Evolutionary conservation across 1,284 basidiomycete genomes (phyloP), one percentile per base, ranked within the genome.

Genomic region (Inonotus hispidus): DNA sequence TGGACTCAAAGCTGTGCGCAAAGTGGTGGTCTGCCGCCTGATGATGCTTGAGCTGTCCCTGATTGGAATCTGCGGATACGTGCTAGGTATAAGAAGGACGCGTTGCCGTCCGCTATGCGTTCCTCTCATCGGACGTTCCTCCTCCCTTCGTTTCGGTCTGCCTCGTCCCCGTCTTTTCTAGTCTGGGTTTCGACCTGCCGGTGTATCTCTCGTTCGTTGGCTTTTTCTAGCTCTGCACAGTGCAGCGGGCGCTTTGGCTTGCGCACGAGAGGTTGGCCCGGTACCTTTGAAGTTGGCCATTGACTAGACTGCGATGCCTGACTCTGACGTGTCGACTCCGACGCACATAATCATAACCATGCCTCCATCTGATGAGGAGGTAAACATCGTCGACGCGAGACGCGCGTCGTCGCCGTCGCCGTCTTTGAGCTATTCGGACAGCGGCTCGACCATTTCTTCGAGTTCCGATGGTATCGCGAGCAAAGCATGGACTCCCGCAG

Each of bases 401-500:
- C 14, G 11, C 25, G 19, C 39, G 21, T 29, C 32, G 32, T 46
- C 43, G 13, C 21, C 29, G 2, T n/a, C 39, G 1, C 27, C 47
- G 6, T 43, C 25, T 14, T 25, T 38, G 27, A 27, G 25, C 47
- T 37, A 35, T 13, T 53, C 49, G 13, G 8, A 41, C 58, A 53
- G 38, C 19, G 25, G 16, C 4, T 8, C 55, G 21, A 10, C 41
- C 16, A n/a, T 5, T 43, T 43, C 41, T 16, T 43, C 41, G 19
- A n/a, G 16, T 7, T 14, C 41, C 1, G 41, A 43, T 7, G n/a
- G 29, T 23, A 8, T 2, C 52, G 41, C 58, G 10, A 2, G 27
- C 38, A 47, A 19, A 38, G 32, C 56, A 43, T 59, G 58, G 58
- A 32, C 41, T 8, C 49, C 58, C 8, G 58, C 23, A 10, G 58